A percentile compares a stretch with the other conserved stretches of the same genome.
Conservation (phyloP, 257 asterid genomes). For the Solanum appendiculatum region DNA sequence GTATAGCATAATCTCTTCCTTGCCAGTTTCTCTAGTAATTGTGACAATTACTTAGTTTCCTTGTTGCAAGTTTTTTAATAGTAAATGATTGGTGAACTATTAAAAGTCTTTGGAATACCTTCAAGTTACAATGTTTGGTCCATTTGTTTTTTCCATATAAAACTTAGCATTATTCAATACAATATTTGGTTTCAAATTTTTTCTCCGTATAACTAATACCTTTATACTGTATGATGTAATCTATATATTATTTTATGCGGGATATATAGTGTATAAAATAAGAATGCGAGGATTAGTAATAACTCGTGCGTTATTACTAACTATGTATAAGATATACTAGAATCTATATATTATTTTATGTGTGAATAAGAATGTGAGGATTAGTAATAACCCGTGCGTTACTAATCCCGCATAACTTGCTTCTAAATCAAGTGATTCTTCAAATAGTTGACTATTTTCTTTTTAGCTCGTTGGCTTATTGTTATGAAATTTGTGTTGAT, state of each 20-base stretch:
- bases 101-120: not conserved
- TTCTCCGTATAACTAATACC: not conserved
- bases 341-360: too few species aligned
- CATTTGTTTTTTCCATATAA: not conserved
- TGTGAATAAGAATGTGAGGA: too few species aligned
- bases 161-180: not conserved
- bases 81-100: not conserved
- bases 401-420: too few species aligned
- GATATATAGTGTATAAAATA: not conserved
- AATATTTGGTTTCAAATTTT: not conserved
- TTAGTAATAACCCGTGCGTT: too few species aligned
- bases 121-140: not conserved
- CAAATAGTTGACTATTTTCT: not conserved
- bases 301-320: too few species aligned
- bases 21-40: not conserved
- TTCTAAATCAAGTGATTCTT: not conserved
- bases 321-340: too few species aligned
- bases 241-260: not conserved
- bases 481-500: not conserved
- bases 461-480: not conserved
- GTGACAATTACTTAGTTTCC: not conserved
- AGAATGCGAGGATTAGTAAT: not conserved
- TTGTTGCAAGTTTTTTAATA: not conserved
- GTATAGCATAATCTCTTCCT: slow-evolving; percentile 16
- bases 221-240: not conserved